phyloP scores from a whole-genome alignment of 1,139 yeast species.

The Sugiyamaella pinicola region DNA sequence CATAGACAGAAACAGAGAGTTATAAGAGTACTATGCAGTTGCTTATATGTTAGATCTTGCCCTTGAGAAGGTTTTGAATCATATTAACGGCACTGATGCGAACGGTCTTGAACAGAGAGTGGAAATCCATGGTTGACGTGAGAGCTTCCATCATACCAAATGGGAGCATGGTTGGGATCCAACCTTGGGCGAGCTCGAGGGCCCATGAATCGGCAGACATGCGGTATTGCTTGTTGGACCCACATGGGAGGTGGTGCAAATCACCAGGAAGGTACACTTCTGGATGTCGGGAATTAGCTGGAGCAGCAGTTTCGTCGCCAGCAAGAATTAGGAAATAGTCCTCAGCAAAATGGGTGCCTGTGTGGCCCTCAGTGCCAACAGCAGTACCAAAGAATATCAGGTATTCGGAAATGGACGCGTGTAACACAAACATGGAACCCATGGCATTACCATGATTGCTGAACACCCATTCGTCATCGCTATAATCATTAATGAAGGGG shows the following conservation, averaged over 20 bases:
- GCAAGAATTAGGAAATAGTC: slow-evolving; percentile 89
- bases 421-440: slow-evolving; percentile 95
- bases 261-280: slow-evolving; percentile 72
- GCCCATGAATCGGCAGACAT: slow-evolving; percentile 80
- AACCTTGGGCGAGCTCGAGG: slow-evolving; percentile 95
- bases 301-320: slow-evolving; percentile 77
- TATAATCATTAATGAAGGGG: slow-evolving; percentile 65
- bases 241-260: slow-evolving; percentile 74
- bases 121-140: slow-evolving; percentile 76
- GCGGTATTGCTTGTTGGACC: slow-evolving; percentile 76
- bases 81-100: slow-evolving; percentile 78
- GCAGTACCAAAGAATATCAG: slow-evolving; percentile 87
- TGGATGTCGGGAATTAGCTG: slow-evolving; percentile 59
- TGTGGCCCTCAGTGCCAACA: slow-evolving; percentile 93
- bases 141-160: slow-evolving; percentile 85
- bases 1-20: too few relatives aligned
- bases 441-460: slow-evolving; percentile 99
- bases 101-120: slow-evolving; percentile 67
- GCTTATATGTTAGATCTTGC: slow-evolving; percentile 57
- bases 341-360: slow-evolving; percentile 94
- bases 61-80: slow-evolving; percentile 63
- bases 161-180: slow-evolving; percentile 98
- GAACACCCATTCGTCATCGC: slow-evolving; percentile 86
- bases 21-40: background rate
- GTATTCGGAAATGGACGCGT: slow-evolving; percentile 94